Base-by-base conservation (phyloP, 2,329 filamentous ascomycete species). In the Clonostachys rosea region DNA sequence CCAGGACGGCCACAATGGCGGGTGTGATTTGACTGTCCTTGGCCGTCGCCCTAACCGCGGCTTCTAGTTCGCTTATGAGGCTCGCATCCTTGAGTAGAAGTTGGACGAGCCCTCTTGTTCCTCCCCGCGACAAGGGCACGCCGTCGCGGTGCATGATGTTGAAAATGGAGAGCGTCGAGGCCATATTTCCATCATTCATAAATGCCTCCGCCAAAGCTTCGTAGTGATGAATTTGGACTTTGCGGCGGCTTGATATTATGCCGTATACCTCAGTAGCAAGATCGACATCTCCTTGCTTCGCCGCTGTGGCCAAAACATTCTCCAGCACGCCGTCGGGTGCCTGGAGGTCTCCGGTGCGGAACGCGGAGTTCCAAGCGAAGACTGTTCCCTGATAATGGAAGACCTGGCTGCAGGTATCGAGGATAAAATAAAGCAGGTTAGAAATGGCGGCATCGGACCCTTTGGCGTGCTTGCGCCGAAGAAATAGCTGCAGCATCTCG, bases 151-250 rank as follows among this genome's bases (percentile, higher is more conserved):
- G 68, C 86, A 95, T 94, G 59, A 90, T 84, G 53, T 80, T 81
- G 14, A 96, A 71, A 2, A 87, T 75, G 39, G 80, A 78, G 35
- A 96, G 74, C 0, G 87, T 86, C 24, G 82, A 80, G 20, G 70
- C 66, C 8, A 92, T 58, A 52, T 94, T 82, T 3, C 75, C 72
- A 5, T 62, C 58, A 5, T 71, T 68, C 11, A 82, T 72, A 59
- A 95, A 89, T 5, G 86, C 78, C 48, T 89, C 83, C 7, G 91
- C 71, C 30, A 96, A 75, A 30, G 86, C 77, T 62, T 95, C 90
- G 65, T 94, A 95, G 60, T 96, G 89, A 51, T 86, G 75, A 6
- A 77, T 65, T 9, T 75, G 71, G 36, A 91, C 72, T 39, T 76
- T 73, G 2, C 78, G 60, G 16, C 59, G 56, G 34, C 47, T 50